Percentiles rank a stretch among this genome's conserved stretches.
These are phyloP conservation scores for Anisodus tanguticus DNA, from an alignment of 257 asterid species.

Conservation along the genomic window DNA sequence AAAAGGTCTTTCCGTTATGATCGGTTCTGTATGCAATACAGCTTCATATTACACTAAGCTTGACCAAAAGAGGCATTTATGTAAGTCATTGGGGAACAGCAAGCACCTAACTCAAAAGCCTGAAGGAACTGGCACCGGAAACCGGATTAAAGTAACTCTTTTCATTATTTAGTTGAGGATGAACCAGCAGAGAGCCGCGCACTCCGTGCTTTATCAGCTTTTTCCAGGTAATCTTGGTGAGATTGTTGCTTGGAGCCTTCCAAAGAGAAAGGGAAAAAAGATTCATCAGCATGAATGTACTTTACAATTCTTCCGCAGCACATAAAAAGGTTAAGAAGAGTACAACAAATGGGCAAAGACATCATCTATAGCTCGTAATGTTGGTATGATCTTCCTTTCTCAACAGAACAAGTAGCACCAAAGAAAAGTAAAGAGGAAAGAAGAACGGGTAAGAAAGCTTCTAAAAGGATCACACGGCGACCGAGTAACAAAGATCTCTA, in stretches of 20 bases:
- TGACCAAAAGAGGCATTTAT: slow-evolving; percentile 26
- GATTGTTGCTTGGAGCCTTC: slow-evolving; percentile 78
- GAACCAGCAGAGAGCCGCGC: slow-evolving; percentile 52
- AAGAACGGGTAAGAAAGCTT: neutral
- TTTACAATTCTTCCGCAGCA: neutral
- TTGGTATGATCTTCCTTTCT: neutral
- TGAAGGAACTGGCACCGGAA: neutral
- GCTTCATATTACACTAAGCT: neutral
- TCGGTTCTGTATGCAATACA: slow-evolving; percentile 1
- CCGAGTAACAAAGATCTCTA: neutral
- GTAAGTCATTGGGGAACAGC: neutral
- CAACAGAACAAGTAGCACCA: neutral
- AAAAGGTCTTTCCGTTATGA: neutral
- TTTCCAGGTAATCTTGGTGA: slow-evolving; percentile 91
- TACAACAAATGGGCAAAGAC: neutral
- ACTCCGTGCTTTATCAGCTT: slow-evolving; percentile 76
- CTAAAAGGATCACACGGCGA: too few relatives aligned
- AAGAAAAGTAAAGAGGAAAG: neutral
- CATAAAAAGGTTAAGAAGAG: neutral
- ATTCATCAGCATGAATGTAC: neutral
- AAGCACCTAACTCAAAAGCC: neutral
- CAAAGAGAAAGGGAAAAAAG: neutral
- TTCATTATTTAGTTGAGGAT: slow-evolving; percentile 37
- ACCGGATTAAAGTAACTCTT: neutral
- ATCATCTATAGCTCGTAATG: neutral